Percentiles rank a stretch among this genome's conserved stretches.
These are phyloP conservation scores for Globisporangium camurandrum DNA, from an alignment of 352 stramenopile genomes.

Conservation along the genomic window DNA sequence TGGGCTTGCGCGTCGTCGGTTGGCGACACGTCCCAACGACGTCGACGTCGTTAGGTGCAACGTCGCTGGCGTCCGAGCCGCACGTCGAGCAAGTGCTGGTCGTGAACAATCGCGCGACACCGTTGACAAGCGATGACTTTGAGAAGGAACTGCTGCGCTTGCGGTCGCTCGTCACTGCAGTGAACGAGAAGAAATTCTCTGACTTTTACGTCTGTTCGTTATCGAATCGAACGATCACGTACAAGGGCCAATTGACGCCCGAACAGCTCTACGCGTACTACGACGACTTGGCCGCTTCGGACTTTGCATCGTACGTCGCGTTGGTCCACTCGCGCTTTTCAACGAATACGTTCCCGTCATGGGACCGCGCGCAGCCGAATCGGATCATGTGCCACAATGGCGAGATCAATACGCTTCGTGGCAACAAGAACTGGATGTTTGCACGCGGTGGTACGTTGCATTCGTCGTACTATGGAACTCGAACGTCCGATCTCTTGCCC, in stretches of 20 bases:
- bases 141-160: conserved; percentile 85
- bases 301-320: conserved; percentile 91
- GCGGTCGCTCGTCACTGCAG: conserved; percentile 39
- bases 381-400: conserved; percentile 98
- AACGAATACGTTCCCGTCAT: conserved; percentile 98
- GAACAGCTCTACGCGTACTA: conserved; percentile 86
- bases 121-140: conserved; percentile 74
- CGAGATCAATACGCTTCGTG: conserved; percentile 97
- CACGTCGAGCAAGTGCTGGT: conserved; percentile 95
- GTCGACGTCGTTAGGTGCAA: conserved; percentile 90
- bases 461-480: conserved; percentile 88
- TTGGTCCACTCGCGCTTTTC: conserved; percentile 96
- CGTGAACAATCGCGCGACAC: conserved; percentile 60
- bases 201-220: conserved; percentile 96
- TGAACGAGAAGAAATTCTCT: conserved; percentile 65
- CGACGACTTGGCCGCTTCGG: conserved; percentile 39
- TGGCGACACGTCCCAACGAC: conserved; percentile 92
- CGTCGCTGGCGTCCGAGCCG: conserved; percentile 90
- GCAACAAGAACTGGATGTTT: conserved; percentile 98
- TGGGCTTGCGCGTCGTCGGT: conserved; percentile 89
- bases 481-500: conserved; percentile 88
- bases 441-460: conserved; percentile 87
- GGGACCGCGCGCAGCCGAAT: conserved; percentile 94
- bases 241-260: conserved; percentile 96
- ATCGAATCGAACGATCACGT: conserved; percentile 92